Evolutionary conservation across 306 rosid species (phyloP), one percentile per base, ranked within the genome.

Genomic region (Quercus suber): DNA sequence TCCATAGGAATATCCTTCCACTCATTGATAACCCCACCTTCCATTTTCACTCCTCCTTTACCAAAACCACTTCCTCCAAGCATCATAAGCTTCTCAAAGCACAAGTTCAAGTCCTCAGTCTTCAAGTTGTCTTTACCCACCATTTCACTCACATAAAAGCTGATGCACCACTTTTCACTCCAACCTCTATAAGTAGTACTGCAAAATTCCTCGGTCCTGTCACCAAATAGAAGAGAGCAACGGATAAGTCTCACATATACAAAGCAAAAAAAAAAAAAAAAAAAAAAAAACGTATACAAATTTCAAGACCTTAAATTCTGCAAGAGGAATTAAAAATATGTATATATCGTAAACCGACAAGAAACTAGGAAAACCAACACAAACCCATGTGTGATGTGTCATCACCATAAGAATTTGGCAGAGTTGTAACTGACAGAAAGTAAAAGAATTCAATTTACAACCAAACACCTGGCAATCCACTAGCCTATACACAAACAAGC

Each of bases 1-100:
- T 96, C 99, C 87, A 90, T 90, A 7, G 99, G 98, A 82, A 96
- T 93, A 80, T 93, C 98, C 81, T 93, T 93, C 99, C 99, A 93
- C 73, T 88, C 88, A 4, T 83, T 87, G 27, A 85, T 84, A 15
- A 72, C 86, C 72, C 87, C 93, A 78, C 72, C 88, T 18, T 90
- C 90, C 92, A 90, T 70, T 73, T 90, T 82, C 78, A 81, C 80
- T 80, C 88, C 84, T 76, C 81, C 78, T 63, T 4, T 69, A 37
- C 80, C 68, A 41, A 33, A 78, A 58, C 86, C 89, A 17, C 71
- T 78, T 5, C 76, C 90, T 69, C 81, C 80, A 73, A 82, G 64
- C 96, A 90, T 91, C 97, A 90, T 89, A 17, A 93, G 93, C 81
- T 89, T 84, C 90, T 87, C 96, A 89, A 93, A 93, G 86, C 92